These are phyloP conservation scores for Phoma sp. DNA, from an alignment of 2,329 filamentous ascomycete species.

Conservation along the genomic window DNA sequence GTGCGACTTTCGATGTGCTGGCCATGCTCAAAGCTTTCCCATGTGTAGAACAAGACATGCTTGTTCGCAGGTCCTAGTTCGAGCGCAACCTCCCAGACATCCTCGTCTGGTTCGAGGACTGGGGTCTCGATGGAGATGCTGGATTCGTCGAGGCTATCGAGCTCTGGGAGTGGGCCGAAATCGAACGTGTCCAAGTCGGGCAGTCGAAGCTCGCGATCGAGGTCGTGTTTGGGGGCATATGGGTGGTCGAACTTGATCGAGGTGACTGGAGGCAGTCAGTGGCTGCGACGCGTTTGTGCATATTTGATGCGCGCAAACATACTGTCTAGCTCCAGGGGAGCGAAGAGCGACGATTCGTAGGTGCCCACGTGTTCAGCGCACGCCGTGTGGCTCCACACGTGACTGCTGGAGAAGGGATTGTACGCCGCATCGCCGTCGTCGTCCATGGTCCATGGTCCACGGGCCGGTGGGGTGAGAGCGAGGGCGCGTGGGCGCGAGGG, in stretches of 20 bases:
- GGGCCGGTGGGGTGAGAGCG: conserved; percentile 10
- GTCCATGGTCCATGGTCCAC: conserved; percentile 9
- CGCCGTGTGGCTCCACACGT: conserved; percentile 64
- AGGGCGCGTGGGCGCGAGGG: conserved; percentile 15
- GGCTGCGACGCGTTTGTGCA: conserved; percentile 29
- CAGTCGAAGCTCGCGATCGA: conserved; percentile 45
- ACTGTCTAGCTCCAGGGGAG: conserved; percentile 46
- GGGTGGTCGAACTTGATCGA: conserved; percentile 48
- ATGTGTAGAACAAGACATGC: conserved; percentile 62
- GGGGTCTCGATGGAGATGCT: conserved; percentile 36
- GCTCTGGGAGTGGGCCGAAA: conserved; percentile 48
- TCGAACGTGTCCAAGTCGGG: conserved; percentile 49
- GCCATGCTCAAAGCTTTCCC: conserved; percentile 68
- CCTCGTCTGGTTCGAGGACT: conserved; percentile 36
- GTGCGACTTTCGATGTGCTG: conserved; percentile 52
- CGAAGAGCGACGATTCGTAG: conserved; percentile 41
- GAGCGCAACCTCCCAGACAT: conserved; percentile 50
- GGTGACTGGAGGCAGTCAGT: conserved; percentile 40
- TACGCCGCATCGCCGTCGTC: conserved; percentile 53
- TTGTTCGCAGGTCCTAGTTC: conserved; percentile 42
- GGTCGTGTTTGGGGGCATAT: conserved; percentile 45
- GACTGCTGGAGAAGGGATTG: conserved; percentile 68
- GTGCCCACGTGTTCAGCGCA: conserved; percentile 43
- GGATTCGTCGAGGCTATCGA: conserved; percentile 42
- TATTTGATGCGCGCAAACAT: conserved; percentile 33